A percentile compares a stretch with the other conserved stretches of the same genome.
Evolutionary conservation across 495 filamentous ascomycete genomes (phyloP).

Genomic region (Cercophora newfieldiana): DNA sequence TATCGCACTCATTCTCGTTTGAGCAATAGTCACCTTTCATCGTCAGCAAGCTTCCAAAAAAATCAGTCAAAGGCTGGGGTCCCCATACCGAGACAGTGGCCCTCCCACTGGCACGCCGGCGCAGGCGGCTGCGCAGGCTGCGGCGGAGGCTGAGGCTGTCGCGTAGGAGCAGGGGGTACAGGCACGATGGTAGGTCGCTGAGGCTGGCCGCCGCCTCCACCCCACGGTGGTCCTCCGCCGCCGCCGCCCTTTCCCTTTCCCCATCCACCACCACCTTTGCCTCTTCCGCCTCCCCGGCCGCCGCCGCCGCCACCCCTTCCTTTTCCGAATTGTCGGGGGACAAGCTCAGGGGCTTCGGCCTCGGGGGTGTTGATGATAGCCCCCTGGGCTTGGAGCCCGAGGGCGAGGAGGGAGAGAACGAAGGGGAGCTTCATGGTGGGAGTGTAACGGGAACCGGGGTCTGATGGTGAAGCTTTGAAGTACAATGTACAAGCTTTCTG

Average conservation of each 20-base stretch:
- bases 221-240: not conserved
- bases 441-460: not conserved
- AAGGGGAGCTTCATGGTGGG: not conserved
- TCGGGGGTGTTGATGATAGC: not conserved
- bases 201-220: not conserved
- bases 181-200: not conserved
- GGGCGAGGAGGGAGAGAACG: not conserved
- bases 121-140: not conserved
- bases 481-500: not conserved
- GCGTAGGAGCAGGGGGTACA: not conserved
- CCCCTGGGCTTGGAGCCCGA: not conserved
- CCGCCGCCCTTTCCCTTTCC: not conserved
- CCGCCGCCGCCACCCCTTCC: not conserved
- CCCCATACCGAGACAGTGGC: slow-evolving; percentile 1
- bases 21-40: not conserved
- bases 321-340: not conserved
- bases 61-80: not conserved
- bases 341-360: not conserved
- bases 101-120: not conserved
- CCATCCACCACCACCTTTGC: not conserved
- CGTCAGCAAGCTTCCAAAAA: not conserved
- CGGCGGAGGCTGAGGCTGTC: not conserved
- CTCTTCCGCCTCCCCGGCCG: not conserved
- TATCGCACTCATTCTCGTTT: not conserved
- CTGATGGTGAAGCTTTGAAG: not conserved